Percentiles rank a stretch among this genome's conserved stretches.
Evolutionary conservation across 192 early-diverging fungal genomes (phyloP).

Genomic region (Coemansia sp.): DNA sequence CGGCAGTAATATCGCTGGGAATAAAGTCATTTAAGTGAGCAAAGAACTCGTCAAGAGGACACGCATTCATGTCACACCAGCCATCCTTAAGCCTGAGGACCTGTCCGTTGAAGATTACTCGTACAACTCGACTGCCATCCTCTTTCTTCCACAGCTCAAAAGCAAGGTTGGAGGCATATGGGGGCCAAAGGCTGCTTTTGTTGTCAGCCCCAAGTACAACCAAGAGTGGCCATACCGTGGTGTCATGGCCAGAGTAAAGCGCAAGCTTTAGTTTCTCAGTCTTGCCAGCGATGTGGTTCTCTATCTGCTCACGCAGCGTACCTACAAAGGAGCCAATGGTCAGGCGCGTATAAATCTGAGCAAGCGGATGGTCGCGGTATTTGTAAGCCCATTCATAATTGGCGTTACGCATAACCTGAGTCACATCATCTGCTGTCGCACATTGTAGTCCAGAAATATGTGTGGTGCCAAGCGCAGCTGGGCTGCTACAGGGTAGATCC

Average conservation of each 20-base stretch:
- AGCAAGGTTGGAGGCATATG: constrained; percentile 55
- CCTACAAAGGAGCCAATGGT: constrained; percentile 51
- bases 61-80: constrained; percentile 51
- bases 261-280: constrained; percentile 38
- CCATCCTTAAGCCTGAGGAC: constrained; percentile 30
- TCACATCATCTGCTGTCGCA: constrained; percentile 34
- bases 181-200: constrained; percentile 53
- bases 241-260: constrained; percentile 57
- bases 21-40: constrained; percentile 28
- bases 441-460: constrained; percentile 13
- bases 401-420: constrained; percentile 33
- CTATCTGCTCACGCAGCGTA: constrained; percentile 40
- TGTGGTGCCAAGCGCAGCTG: constrained; percentile 6
- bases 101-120: constrained; percentile 59
- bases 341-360: constrained; percentile 31
- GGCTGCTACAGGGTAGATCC: constrained; percentile 24
- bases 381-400: constrained; percentile 33
- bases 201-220: constrained; percentile 33
- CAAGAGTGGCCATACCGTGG: constrained; percentile 51
- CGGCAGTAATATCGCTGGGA: constrained; percentile 29
- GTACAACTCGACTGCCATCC: constrained; percentile 43
- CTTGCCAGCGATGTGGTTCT: constrained; percentile 27
- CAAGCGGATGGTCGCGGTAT: constrained; percentile 36
- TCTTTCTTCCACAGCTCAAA: constrained; percentile 57
- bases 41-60: constrained; percentile 41